Conservation (phyloP, 306 rosid species). For the Vigna hirtella region DNA sequence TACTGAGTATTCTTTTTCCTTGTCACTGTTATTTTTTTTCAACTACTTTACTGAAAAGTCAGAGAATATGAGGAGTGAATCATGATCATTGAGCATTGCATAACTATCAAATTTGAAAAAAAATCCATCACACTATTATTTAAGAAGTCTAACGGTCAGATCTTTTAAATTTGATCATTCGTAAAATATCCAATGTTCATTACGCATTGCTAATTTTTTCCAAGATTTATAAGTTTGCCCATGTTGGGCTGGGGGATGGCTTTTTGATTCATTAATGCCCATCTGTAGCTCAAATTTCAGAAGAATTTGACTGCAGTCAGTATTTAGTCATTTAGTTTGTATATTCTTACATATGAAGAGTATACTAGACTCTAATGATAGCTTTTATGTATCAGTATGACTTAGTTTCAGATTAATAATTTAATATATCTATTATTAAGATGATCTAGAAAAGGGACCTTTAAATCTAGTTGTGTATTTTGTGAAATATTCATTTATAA, state of each 20-base stretch:
- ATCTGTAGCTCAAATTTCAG: constrained; percentile 17
- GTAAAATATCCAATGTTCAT: too few relatives aligned
- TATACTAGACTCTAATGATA: constrained; percentile 16
- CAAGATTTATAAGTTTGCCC: too few relatives aligned
- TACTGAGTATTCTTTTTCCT: neutral
- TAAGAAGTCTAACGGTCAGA: neutral
- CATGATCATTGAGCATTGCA: too few relatives aligned
- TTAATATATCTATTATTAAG: neutral
- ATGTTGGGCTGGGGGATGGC: too few relatives aligned
- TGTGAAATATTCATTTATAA: constrained; percentile 15
- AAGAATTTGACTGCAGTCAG: constrained; percentile 20
- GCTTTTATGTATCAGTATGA: neutral
- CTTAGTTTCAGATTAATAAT: constrained; percentile 30
- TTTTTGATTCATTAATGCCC: neutral
- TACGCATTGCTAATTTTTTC: too few relatives aligned
- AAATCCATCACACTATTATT: neutral
- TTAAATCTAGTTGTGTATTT: constrained; percentile 20
- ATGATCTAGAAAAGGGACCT: constrained; percentile 13
- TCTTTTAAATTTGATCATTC: too few relatives aligned
- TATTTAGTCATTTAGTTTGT: neutral
- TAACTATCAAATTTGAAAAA: too few relatives aligned
- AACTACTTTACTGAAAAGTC: neutral
- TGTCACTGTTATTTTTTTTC: neutral
- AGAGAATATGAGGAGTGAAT: too few relatives aligned
- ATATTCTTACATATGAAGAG: constrained; percentile 14